Conservation (phyloP, 169 alveolate genomes). For the Blepharisma undulans region DNA sequence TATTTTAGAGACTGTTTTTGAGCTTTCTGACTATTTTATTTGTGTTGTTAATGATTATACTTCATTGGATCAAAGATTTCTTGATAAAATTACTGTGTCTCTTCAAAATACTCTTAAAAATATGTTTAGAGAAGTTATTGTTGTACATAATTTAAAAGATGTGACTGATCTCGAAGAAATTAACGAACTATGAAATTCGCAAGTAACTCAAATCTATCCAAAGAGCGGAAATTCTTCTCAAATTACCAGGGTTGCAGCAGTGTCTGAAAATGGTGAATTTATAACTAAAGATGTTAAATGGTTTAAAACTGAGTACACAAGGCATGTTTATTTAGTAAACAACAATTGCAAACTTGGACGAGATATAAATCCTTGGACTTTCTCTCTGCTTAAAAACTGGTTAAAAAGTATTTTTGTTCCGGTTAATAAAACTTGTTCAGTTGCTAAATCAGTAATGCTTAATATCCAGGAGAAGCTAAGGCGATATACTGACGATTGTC, state of each 20-base stretch:
- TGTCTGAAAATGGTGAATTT: not conserved
- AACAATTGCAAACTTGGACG: not conserved
- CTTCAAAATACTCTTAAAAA: slow-evolving; percentile 12
- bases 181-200: not conserved
- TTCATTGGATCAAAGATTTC: slow-evolving; percentile 34
- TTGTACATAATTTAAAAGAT: slow-evolving; percentile 44
- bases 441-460: not conserved
- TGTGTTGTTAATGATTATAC: slow-evolving; percentile 49
- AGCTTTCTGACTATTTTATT: slow-evolving; percentile 43
- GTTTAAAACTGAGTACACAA: not conserved
- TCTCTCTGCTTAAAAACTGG: not conserved
- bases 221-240: not conserved
- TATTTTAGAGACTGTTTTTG: slow-evolving; percentile 39
- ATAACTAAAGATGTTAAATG: not conserved
- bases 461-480: not conserved
- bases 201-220: not conserved
- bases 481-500: not conserved
- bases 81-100: slow-evolving; percentile 28
- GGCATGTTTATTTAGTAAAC: not conserved
- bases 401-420: not conserved
- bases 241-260: not conserved
- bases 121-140: slow-evolving; percentile 41
- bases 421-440: not conserved
- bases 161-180: not conserved
- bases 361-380: not conserved